A percentile compares a stretch with the other conserved stretches of the same genome.
Conservation (phyloP, 306 rosid species). For the Castanea mollissima region DNA sequence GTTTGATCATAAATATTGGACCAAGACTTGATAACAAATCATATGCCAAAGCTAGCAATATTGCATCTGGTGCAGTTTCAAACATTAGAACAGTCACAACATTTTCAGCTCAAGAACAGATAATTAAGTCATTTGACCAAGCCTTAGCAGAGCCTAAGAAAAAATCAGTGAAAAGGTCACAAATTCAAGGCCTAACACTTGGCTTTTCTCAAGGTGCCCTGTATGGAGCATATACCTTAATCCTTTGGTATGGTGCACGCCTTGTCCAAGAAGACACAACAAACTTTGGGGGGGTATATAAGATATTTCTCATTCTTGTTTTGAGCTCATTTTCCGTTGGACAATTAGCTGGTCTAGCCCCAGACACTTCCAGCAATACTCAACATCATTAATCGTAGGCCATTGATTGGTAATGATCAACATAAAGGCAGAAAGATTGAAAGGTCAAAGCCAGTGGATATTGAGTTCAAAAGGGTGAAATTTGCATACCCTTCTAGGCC, state of each 20-base stretch:
- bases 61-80: slow-evolving; percentile 90
- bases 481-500: slow-evolving; percentile 91
- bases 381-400: slow-evolving; percentile 60
- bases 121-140: slow-evolving; percentile 63
- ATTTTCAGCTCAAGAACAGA: slow-evolving; percentile 78
- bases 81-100: slow-evolving; percentile 81
- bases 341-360: slow-evolving; percentile 88
- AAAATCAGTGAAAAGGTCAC: slow-evolving; percentile 61
- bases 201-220: slow-evolving; percentile 79
- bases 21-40: slow-evolving; percentile 61
- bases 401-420: slow-evolving; percentile 43
- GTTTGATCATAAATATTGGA: slow-evolving; percentile 69
- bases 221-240: slow-evolving; percentile 80
- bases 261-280: slow-evolving; percentile 50
- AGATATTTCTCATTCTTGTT: slow-evolving; percentile 90
- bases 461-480: slow-evolving; percentile 77
- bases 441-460: slow-evolving; percentile 41
- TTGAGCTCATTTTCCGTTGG: slow-evolving; percentile 92
- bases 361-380: slow-evolving; percentile 82
- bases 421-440: slow-evolving; percentile 45
- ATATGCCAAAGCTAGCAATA: slow-evolving; percentile 78
- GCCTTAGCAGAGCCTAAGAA: slow-evolving; percentile 65
- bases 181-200: slow-evolving; percentile 60
- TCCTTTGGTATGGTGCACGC: slow-evolving; percentile 74
- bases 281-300: slow-evolving; percentile 54